Percentiles rank a stretch among this genome's conserved stretches.
phyloP scores from a whole-genome alignment of 1,284 basidiomycete genomes.

The Rhodotorula glutinis region DNA sequence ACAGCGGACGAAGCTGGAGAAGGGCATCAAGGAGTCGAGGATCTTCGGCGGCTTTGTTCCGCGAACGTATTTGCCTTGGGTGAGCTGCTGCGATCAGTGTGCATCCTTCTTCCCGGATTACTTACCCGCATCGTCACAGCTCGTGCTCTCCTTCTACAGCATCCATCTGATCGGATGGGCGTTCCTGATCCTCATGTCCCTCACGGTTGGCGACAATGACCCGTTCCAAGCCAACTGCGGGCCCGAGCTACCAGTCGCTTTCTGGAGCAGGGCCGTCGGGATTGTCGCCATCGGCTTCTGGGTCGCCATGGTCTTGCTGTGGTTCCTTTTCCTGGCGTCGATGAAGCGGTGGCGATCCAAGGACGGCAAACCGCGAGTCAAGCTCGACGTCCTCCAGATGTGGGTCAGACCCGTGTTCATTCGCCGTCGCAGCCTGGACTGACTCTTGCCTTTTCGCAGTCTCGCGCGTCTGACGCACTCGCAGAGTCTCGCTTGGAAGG shows the following conservation, averaged over 20 bases:
- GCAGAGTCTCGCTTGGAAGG: not conserved
- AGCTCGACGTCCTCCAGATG: not conserved
- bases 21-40: not conserved
- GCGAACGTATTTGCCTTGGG: not conserved
- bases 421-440: not conserved
- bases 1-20: not conserved
- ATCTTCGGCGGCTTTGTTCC: not conserved
- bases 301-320: slow-evolving; percentile 2
- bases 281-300: not conserved
- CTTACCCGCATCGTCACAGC: not conserved
- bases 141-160: not conserved
- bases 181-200: slow-evolving; percentile 10
- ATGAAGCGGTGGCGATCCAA: not conserved
- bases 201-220: not conserved
- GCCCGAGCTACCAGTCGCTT: slow-evolving; percentile 7
- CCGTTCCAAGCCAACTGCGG: slow-evolving; percentile 14
- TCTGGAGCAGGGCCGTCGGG: not conserved
- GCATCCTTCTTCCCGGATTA: not conserved
- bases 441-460: not conserved
- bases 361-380: not conserved
- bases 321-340: not conserved
- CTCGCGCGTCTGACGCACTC: not conserved
- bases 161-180: slow-evolving; percentile 21
- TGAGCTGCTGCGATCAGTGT: not conserved
- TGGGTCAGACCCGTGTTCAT: not conserved